Base-by-base conservation (phyloP, 768 basidiomycete genomes). In the Xerocomellus amylosporus region DNA sequence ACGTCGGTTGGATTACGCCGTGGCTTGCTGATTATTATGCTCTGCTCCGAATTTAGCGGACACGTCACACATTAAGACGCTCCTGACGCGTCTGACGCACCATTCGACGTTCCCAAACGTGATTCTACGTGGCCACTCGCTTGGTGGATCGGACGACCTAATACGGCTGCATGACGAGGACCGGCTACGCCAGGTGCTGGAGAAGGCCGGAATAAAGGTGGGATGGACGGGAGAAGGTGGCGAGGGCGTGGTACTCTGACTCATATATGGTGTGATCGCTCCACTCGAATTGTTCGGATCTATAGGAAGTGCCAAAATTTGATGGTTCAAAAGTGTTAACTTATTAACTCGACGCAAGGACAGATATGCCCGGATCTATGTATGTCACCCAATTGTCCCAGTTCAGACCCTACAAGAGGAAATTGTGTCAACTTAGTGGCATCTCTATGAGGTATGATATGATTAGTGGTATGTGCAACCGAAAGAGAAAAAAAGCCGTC, bases 91-190 rank as follows among this genome's bases (percentile, higher is more conserved):
- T 36, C 69, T 91, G 30, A 93, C 90, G 2, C 70, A 73, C 3
- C 86, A 77, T 14, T 68, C 77, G 8, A 92, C 90, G 4, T 90
- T 91, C 66, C 90, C 90, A 1, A 93, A 93, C 58, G 73, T 88
- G 50, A 60, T 93, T 26, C 62, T 92, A 13, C 75, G 76, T 19
- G 89, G 88, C 9, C 75, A 72, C 44, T 82, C 82, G 7, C 73
- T 89, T 3, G 85, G 87, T 10, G 88, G 88, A 33, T 85, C 78
- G 1, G 87, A 89, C 58, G 75, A 83, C 20, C 69, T 90, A 12
- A 70, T 73, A 1, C 68, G 31, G 34, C 26, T 69, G 33, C 85
- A 90, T 58, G 64, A 71, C n/a, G 73, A 73, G 10, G 76, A 74
- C 31, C 60, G 62, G 4, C 73, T 90, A 24, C 71, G 70, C 17